Conservation (phyloP, 106 monocot genomes). For the Acorus calamus region DNA sequence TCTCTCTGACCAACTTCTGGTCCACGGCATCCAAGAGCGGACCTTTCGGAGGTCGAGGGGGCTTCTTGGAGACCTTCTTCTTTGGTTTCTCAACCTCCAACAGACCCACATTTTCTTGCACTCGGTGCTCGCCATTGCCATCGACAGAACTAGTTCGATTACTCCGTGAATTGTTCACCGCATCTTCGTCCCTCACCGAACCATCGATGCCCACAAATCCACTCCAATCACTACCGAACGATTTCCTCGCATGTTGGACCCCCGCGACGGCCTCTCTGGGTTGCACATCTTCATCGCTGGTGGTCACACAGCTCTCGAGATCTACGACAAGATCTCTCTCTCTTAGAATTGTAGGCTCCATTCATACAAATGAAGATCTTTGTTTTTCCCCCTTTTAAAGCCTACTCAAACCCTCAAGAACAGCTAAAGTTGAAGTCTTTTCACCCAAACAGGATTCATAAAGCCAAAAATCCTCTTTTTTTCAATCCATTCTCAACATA, state of each 20-base stretch:
- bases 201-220: constrained; percentile 5
- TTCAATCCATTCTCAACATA: too few species aligned
- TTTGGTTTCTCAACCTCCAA: constrained; percentile 18
- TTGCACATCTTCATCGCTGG: constrained; percentile 1
- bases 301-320: constrained; percentile 20
- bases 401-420: too few species aligned
- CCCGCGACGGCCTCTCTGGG: not conserved
- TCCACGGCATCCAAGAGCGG: constrained; percentile 35
- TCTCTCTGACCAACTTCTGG: constrained; percentile 43
- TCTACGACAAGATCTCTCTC: constrained; percentile 23
- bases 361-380: not conserved
- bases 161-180: not conserved
- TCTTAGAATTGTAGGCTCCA: constrained; percentile 16
- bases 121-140: not conserved
- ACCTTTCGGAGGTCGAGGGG: constrained; percentile 38
- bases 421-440: too few species aligned
- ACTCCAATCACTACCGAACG: constrained; percentile 9
- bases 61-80: constrained; percentile 49
- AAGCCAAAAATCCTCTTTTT: too few species aligned
- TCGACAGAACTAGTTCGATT: not conserved
- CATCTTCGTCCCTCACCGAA: constrained; percentile 7
- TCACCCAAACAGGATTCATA: too few species aligned
- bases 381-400: too few species aligned
- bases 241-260: not conserved
- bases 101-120: constrained; percentile 4